phyloP scores from a whole-genome alignment of 352 stramenopile genomes.

The Labyrinthula sp. region DNA sequence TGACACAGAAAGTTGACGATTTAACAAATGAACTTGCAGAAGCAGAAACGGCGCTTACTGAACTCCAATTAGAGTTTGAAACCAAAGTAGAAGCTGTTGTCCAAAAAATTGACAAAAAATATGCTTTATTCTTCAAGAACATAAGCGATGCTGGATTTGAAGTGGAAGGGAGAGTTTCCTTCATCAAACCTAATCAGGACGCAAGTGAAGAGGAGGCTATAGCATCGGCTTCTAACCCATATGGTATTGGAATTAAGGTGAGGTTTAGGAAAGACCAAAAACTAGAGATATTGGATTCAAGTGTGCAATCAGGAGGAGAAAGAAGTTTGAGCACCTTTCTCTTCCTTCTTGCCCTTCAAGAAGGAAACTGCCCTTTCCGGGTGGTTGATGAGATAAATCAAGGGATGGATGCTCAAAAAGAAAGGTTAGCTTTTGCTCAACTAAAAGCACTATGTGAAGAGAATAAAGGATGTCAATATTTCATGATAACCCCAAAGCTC shows the following conservation, averaged over 20 bases:
- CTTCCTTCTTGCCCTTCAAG: slow-evolving; percentile 65
- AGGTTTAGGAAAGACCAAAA: slow-evolving; percentile 45
- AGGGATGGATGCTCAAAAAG: slow-evolving; percentile 61
- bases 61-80: not conserved
- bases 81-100: not conserved
- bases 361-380: slow-evolving; percentile 55
- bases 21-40: too few species aligned
- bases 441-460: not conserved
- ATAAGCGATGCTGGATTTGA: not conserved
- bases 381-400: slow-evolving; percentile 77
- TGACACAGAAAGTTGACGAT: too few species aligned
- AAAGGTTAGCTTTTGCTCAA: slow-evolving; percentile 40
- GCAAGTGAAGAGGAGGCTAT: slow-evolving; percentile 35
- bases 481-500: slow-evolving; percentile 67
- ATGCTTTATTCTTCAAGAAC: not conserved
- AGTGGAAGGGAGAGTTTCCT: not conserved
- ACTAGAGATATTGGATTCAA: slow-evolving; percentile 44
- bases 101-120: slow-evolving; percentile 1
- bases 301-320: slow-evolving; percentile 58
- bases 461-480: slow-evolving; percentile 45
- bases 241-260: slow-evolving; percentile 50
- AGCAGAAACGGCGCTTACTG: too few species aligned
- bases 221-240: slow-evolving; percentile 43
- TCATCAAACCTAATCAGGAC: not conserved
- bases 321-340: slow-evolving; percentile 61